Base-by-base conservation (phyloP, 129 eudicot species). In the Flaveria sonorensis region DNA sequence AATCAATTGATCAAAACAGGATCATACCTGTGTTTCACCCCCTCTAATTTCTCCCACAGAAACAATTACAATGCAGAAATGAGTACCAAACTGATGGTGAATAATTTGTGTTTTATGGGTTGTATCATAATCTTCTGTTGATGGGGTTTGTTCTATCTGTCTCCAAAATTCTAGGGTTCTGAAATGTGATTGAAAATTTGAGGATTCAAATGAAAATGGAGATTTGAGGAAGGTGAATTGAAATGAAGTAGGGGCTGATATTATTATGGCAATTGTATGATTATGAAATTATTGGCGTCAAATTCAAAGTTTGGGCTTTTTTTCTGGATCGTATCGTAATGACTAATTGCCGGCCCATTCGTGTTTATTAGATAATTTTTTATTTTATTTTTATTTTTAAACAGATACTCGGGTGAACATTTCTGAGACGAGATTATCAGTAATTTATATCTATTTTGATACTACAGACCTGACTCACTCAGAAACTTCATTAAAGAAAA, bases 201-300 rank as follows among this genome's bases (percentile, higher is more conserved):
- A 51, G 39, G 24, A 12, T 28, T 39, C 3, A 21, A 66, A 26
- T 63, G 48, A 28, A 62, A 64, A 63, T 75, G 79, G 70, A 62
- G 78, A 74, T 60, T 46, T 10, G 42, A 62, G 16, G 61, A 66
- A 62, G 72, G 79, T 51, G 24, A 65, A 65, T 36, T 36, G 13
- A n/a, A 66, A 61, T 61, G 50, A 36, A 36, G 0, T 36, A 36
- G 40, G 40, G 40, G 40, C 1, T 36, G 40, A 36, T 36, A 36
- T 36, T 36, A 36, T 36, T 36, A 36, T 36, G 40, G 40, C 8
- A 36, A 36, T 36, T 36, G 40, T 36, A 36, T 36, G 40, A 36
- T 4, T 36, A 36, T 36, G 40, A 32, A 45, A 74, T 43, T 75
- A 16, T 75, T 75, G 79, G 79, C 79, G 79, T 75, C 72, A 75